Evolutionary conservation across 345 rosid genomes (phyloP), one percentile per base, ranked within the genome.

Genomic region (Euphorbia peplus): DNA sequence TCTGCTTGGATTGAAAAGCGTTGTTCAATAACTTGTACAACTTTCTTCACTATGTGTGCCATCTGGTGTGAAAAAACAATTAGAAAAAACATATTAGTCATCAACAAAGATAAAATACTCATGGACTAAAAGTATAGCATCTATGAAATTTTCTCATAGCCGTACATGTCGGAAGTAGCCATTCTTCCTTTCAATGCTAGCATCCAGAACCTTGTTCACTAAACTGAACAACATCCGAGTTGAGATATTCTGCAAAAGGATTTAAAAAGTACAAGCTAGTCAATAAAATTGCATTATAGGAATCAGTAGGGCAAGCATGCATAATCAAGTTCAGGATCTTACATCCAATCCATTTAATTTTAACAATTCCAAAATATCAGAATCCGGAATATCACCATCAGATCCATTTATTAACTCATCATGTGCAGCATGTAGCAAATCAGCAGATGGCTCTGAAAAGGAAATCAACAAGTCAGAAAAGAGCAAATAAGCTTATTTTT

Each of bases 151-250:
- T n/a, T 67, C 69, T 54, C 67, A 75, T 48, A 69, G 69, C 28
- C 97, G 69, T 84, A 95, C 97, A 70, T 90, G 84, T 75, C 87
- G 82, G 55, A 87, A 64, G 48, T 84, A 88, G 63, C 87, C 89
- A 71, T 83, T 84, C 82, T 84, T 86, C 71, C 83, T 88, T 78
- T 83, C 88, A 53, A 82, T 64, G 72, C 83, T 82, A 71, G 85
- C 99, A 70, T 87, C 93, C 76, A 95, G 77, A 75, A 91, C 83
- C 76, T 67, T 76, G 61, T 81, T 84, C 74, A 85, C 80, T 48
- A 82, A 75, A 72, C 76, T 80, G 78, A 90, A 92, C 66, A 95
- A 86, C 60, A 83, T 78, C 74, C 78, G 84, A 65, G 90, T 90
- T 22, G 99, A 79, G 61, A 86, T 85, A 74, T 80, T 86, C 98